Base-by-base conservation (phyloP, 2,329 filamentous ascomycete species). In the Penicillium fuscoglaucum region DNA sequence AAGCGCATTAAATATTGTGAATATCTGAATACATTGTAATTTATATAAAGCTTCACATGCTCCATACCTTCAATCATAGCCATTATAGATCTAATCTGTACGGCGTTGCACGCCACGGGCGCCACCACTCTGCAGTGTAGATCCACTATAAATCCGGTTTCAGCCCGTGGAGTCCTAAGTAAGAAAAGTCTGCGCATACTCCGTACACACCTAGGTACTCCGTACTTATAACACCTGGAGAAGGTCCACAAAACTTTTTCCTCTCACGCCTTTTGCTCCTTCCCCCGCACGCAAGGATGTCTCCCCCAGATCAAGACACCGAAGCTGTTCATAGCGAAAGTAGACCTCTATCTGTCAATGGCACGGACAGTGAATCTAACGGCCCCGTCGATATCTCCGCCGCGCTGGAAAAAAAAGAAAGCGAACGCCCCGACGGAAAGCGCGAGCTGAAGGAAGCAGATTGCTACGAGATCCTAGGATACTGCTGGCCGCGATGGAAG, bases 381-480 rank as follows among this genome's bases (percentile, higher is more conserved):
- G 8, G 17, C 0, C 55, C 55, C 3, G 44, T 58, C 37, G 43
- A 58, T 31, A 21, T 58, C 9, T 54, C 50, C 24, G 17, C 29
- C 1, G 55, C 35, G n/a, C 21, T 58, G 7, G 51, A 54, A 4
- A 62, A 68, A 40, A 65, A 64, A 57, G 64, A 64, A 40, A 43
- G 68, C 28, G 47, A 52, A 21, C 55, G 50, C 24, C 5, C 55
- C 0, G 55, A 58, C 7, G 55, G 55, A 29, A 58, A 58, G 29
- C 50, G 50, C 24, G 74, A 80, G 58, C 60, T 83, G 37, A 78
- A 72, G 10, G 78, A 80, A 59, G 72, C 74, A 19, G 85, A 87
- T 61, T 87, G 84, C 69, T 86, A 85, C 69, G 79, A 82, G 5
- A 81, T 87, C 66, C 78, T 89, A 1, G 86, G 84, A 52, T 89